Evolutionary conservation across 2,329 filamentous ascomycete species (phyloP).

Genomic region (Fusarium bactridioides): DNA sequence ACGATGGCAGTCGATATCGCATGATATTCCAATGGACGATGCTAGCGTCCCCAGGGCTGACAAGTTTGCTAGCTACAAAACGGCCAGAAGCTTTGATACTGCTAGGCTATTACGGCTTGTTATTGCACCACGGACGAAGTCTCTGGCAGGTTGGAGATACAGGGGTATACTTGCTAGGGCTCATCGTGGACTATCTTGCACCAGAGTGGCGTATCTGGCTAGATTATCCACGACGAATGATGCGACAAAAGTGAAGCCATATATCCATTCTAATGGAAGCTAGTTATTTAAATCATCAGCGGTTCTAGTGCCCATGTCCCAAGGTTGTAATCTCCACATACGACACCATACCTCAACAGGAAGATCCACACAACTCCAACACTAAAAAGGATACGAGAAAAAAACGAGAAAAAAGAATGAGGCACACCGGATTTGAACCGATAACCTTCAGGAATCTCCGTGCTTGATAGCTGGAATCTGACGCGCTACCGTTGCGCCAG

Average conservation of each 20-base stretch:
- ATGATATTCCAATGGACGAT: conserved; percentile 33
- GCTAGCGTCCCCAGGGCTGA: conserved; percentile 1
- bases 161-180: conserved; percentile 4
- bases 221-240: background rate
- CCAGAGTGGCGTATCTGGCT: conserved; percentile 23
- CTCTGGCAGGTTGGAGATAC: conserved; percentile 22
- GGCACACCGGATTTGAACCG: background rate
- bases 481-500: background rate
- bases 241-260: background rate
- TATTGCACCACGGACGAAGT: conserved; percentile 6
- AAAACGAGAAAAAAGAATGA: background rate
- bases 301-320: background rate
- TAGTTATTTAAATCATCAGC: fast-evolving
- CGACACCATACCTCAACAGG: background rate
- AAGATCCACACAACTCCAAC: background rate
- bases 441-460: background rate
- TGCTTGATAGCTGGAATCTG: background rate
- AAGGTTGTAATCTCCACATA: background rate
- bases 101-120: conserved; percentile 14
- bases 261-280: background rate
- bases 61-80: background rate
- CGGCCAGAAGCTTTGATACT: conserved; percentile 2
- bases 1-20: background rate
- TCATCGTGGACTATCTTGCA: conserved; percentile 5
- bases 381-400: background rate